A percentile compares a stretch with the other conserved stretches of the same genome.
Conservation (phyloP, 495 filamentous ascomycete genomes). For the Hyphodiscus hymeniophilus region DNA sequence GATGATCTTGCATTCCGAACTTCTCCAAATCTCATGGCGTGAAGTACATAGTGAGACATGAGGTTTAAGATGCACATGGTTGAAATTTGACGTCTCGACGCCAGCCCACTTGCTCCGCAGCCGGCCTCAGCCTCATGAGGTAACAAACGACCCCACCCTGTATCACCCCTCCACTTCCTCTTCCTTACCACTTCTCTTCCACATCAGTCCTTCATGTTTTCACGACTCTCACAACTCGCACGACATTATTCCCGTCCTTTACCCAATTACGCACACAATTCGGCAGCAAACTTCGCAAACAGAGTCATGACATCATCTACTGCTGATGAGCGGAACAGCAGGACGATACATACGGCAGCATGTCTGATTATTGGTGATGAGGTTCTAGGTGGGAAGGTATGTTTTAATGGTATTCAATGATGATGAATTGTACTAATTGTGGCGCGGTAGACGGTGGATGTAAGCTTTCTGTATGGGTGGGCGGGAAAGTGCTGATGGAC, state of each 20-base stretch:
- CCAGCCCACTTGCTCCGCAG: no score
- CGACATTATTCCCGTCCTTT: slow-evolving; percentile 62
- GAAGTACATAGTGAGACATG: no score
- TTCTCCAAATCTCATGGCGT: no score
- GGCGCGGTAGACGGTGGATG: slow-evolving; percentile 22
- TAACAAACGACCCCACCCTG: no score
- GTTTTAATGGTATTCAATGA: slow-evolving; percentile 6
- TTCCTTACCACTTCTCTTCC: no score
- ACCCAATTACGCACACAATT: slow-evolving; percentile 43
- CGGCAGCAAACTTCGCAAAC: slow-evolving; percentile 30
- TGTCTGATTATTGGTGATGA: slow-evolving; percentile 97
- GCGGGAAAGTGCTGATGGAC: slow-evolving; percentile 11
- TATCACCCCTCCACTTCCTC: no score
- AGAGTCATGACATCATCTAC: slow-evolving; percentile 45
- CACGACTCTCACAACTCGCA: slow-evolving; percentile 61
- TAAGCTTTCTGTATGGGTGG: background rate
- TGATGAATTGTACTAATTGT: background rate
- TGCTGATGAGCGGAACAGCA: slow-evolving; percentile 43
- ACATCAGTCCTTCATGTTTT: slow-evolving; percentile 66
- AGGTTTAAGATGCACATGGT: no score
- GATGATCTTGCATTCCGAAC: no score
- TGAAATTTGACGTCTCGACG: no score
- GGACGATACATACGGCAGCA: slow-evolving; percentile 78
- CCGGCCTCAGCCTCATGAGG: no score
- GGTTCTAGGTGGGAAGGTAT: slow-evolving; percentile 90